Evolutionary conservation across 2,329 filamentous ascomycete genomes (phyloP).

Genomic region (Graphilbum fragrans): DNA sequence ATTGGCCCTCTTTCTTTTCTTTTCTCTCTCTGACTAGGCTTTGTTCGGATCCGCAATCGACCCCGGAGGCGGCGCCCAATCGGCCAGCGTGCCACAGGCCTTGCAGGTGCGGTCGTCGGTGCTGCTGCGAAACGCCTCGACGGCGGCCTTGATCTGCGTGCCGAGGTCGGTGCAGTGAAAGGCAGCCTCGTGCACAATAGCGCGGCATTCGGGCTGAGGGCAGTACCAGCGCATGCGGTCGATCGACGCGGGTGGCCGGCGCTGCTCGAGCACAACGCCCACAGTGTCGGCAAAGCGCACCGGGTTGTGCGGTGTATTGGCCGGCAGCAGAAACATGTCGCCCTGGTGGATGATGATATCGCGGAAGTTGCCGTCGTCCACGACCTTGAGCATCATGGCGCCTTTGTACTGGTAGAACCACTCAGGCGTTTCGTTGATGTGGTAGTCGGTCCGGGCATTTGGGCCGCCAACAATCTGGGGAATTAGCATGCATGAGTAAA

Average conservation of each 20-base stretch:
- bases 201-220: slow-evolving; percentile 39
- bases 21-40: slow-evolving; percentile 14
- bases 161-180: slow-evolving; percentile 88
- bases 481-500: not conserved
- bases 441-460: slow-evolving; percentile 93
- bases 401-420: slow-evolving; percentile 98
- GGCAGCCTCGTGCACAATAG: slow-evolving; percentile 69
- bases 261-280: slow-evolving; percentile 86
- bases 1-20: too few species aligned
- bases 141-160: slow-evolving; percentile 86
- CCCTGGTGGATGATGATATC: slow-evolving; percentile 88
- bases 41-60: slow-evolving; percentile 49
- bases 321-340: slow-evolving; percentile 83
- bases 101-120: slow-evolving; percentile 61
- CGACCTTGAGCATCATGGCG: slow-evolving; percentile 85
- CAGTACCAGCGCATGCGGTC: slow-evolving; percentile 82
- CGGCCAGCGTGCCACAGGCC: slow-evolving; percentile 54
- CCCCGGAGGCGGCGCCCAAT: slow-evolving; percentile 48
- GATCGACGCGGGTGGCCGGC: slow-evolving; percentile 53
- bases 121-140: slow-evolving; percentile 63
- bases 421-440: slow-evolving; percentile 92
- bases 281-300: slow-evolving; percentile 88
- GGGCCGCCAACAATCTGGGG: slow-evolving; percentile 64
- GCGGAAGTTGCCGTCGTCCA: slow-evolving; percentile 60
- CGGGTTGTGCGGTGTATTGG: slow-evolving; percentile 93